phyloP scores from a whole-genome alignment of 2,329 filamentous ascomycete genomes.

The Rhexocercosporidium sp. region DNA sequence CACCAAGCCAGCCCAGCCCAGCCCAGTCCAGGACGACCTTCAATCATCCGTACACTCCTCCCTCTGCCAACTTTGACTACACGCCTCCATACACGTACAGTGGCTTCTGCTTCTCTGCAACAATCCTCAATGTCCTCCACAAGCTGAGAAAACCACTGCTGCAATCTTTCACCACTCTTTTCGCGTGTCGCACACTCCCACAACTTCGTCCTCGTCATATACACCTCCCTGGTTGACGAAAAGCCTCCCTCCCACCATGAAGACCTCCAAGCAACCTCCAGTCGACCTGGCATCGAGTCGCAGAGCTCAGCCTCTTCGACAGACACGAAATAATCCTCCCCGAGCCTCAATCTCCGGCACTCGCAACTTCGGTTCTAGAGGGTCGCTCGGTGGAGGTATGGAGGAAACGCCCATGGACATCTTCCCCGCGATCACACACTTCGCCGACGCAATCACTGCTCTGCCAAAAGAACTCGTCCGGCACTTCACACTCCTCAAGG shows the following conservation, averaged over 20 bases:
- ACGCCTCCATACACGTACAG: conserved; percentile 14
- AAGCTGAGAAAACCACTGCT: conserved; percentile 8
- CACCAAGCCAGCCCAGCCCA: conserved; percentile 2
- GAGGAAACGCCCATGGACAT: conserved; percentile 66
- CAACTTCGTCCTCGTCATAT: conserved; percentile 8
- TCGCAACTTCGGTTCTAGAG: conserved; percentile 49
- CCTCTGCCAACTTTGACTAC: conserved; percentile 18
- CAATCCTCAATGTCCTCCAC: conserved; percentile 13
- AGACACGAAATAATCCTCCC: conserved; percentile 68
- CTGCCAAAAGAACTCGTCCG: conserved; percentile 93
- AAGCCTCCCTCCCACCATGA: conserved; percentile 39
- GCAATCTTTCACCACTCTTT: conserved; percentile 2
- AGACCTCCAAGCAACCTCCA: conserved; percentile 40
- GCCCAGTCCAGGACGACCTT: conserved; percentile 9
- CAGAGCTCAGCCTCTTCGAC: conserved; percentile 67
- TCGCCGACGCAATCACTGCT: conserved; percentile 90
- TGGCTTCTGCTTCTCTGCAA: conserved; percentile 5
- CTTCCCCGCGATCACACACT: conserved; percentile 72
- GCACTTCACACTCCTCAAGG: conserved; percentile 94
- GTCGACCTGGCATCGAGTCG: conserved; percentile 52
- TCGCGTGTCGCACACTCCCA: conserved; percentile 17
- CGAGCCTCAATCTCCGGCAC: conserved; percentile 56
- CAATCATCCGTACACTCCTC: conserved; percentile 13
- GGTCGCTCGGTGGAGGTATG: conserved; percentile 50
- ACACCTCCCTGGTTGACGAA: conserved; percentile 9